phyloP scores from a whole-genome alignment of 2,329 filamentous ascomycete species.

The Ambrosiella cleistominuta region DNA sequence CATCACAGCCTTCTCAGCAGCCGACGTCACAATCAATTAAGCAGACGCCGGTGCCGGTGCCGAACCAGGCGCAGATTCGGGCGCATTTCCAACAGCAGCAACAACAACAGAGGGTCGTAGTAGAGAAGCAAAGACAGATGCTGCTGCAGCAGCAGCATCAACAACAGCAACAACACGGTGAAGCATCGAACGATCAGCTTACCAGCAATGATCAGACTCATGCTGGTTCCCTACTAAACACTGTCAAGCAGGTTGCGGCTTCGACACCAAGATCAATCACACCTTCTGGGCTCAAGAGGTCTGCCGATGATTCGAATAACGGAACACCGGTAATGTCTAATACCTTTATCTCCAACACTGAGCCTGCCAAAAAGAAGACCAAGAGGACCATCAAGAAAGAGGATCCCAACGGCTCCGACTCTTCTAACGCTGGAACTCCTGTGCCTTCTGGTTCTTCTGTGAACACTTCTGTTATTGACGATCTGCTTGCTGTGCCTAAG shows the following conservation, averaged over 20 bases:
- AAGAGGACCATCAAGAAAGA: constrained; percentile 21
- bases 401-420: constrained; percentile 18
- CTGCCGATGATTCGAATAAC: constrained; percentile 15
- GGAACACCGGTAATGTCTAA: constrained; percentile 10
- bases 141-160: neutral
- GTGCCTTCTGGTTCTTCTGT: neutral
- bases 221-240: constrained; percentile 14
- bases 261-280: constrained; percentile 15
- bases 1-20: neutral
- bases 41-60: neutral
- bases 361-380: constrained; percentile 23
- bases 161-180: constrained; percentile 14
- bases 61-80: constrained; percentile 1
- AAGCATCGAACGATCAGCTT: constrained; percentile 16
- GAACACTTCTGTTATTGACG: constrained; percentile 16
- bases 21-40: neutral
- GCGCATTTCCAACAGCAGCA: constrained; percentile 11
- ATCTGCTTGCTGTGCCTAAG: constrained; percentile 17
- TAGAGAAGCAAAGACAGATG: constrained; percentile 14
- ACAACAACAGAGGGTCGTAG: constrained; percentile 12
- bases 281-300: constrained; percentile 15
- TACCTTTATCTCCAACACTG: constrained; percentile 11
- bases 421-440: neutral
- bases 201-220: constrained; percentile 2
- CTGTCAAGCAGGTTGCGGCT: constrained; percentile 8